Evolutionary conservation across 139 green algal species (phyloP).

Genomic region (Micractinium sp.): DNA sequence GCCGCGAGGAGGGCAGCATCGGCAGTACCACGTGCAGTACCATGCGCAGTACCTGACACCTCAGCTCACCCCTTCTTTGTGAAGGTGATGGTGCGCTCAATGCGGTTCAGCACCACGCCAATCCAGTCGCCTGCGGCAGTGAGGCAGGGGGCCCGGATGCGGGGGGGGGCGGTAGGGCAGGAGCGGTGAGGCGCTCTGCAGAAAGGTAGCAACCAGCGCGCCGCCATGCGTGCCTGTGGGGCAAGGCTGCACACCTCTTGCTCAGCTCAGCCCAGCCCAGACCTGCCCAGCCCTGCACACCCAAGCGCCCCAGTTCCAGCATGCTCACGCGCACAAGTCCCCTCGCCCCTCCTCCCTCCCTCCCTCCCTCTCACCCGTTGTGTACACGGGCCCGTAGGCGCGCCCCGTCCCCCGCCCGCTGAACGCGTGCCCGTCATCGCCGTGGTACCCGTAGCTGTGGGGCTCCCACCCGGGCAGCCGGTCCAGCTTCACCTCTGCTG

Average conservation of each 20-base stretch:
- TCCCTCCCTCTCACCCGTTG: slow-evolving; percentile 43
- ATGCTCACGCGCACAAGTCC: no score
- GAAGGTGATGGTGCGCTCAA: slow-evolving; percentile 63
- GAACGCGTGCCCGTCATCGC: slow-evolving; percentile 81
- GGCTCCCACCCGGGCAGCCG: slow-evolving; percentile 87
- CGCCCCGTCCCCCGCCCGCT: slow-evolving; percentile 57
- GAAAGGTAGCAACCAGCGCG: background rate
- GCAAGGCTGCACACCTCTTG: no score
- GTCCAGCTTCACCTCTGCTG: slow-evolving; percentile 65
- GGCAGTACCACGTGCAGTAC: background rate
- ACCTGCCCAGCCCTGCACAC: no score
- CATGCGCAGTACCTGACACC: background rate
- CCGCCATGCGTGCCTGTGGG: background rate
- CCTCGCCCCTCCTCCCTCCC: no score
- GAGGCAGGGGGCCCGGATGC: no score
- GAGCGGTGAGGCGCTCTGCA: no score
- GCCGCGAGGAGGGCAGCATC: background rate
- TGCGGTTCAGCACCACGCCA: slow-evolving; percentile 61
- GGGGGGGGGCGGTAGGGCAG: no score
- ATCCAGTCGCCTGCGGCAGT: slow-evolving; percentile 72
- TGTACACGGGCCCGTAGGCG: slow-evolving; percentile 64
- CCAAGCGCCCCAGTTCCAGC: no score
- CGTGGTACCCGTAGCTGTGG: slow-evolving; percentile 86
- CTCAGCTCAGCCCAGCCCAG: no score
- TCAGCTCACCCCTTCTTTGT: slow-evolving; percentile 57